Evolutionary conservation across 176 grass and related monocot genomes (phyloP).

Genomic region (Hordeum vulgare): MorexV3_pseudomolecules_assembly NC_058521.1:9942652-9943151

Average conservation of each 20-base stretch:
- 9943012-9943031: constrained; percentile 91
- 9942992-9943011: constrained; percentile 86
- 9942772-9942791: constrained; percentile 93
- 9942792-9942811: constrained; percentile 88
- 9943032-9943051: constrained; percentile 86
- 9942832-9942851: constrained; percentile 86
- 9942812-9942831: constrained; percentile 88
- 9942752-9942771: constrained; percentile 80
- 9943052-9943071: constrained; percentile 86
- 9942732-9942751: constrained; percentile 66
- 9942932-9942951: constrained; percentile 68
- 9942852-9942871: constrained; percentile 92
- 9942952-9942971: constrained; percentile 81
- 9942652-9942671: constrained; percentile 79
- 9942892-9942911: constrained; percentile 97
- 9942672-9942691: constrained; percentile 65
- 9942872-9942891: constrained; percentile 91
- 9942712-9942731: constrained; percentile 68
- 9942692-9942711: constrained; percentile 47
- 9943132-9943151: constrained; percentile 44
- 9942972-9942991: constrained; percentile 71
- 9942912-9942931: constrained; percentile 79
- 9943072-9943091: constrained; percentile 78
- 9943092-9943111: constrained; percentile 70
- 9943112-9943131: constrained; percentile 70